Evolutionary conservation across 164 flowering plant species (phyloP), one percentile per base, ranked within the genome.

Genomic region (Saururus chinensis): DNA sequence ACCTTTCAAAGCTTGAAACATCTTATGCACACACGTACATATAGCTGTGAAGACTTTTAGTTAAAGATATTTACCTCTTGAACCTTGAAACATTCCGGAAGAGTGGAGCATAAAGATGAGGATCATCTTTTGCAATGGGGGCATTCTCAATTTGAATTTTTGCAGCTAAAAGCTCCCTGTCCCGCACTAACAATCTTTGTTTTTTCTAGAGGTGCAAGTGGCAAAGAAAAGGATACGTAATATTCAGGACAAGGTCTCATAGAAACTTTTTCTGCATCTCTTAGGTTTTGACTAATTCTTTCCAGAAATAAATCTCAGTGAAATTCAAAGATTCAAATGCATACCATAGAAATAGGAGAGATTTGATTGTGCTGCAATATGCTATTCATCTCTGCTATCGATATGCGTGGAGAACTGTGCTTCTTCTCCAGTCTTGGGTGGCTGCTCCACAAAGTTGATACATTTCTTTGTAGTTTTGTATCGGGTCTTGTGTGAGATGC

Each of bases 141-240:
- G 64, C 64, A 62, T 62, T 62, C 26, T 62, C 42, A 26, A 62
- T 62, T 53, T 52, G 55, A 19, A 7, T 19, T 41, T 52, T 62
- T 51, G 64, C 57, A 62, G 64, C 51, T 21, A 62, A 26, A 14
- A 62, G 64, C 64, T 62, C 64, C 40, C 30, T 16, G 37, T 62
- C 64, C 12, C 64, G 24, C 24, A 40, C 56, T 12, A 37, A 62
- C 26, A 55, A n/a, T 55, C 64, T 49, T 37, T 55, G 56, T 24
- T 56, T 56, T 62, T 51, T 52, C 64, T 62, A 13, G 17, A 42
- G 49, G 49, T 22, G 57, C 19, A n/a, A 22, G 23, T 12, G 30
- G 57, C 24, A 14, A 22, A 55, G 30, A 24, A 20, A 55, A 54
- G 3, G 9, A 22, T 17, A 55, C 17, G 9, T 16, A 9, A 23